Conservation (phyloP, 2,329 filamentous ascomycete genomes). For the Calonectria pteridis region DNA sequence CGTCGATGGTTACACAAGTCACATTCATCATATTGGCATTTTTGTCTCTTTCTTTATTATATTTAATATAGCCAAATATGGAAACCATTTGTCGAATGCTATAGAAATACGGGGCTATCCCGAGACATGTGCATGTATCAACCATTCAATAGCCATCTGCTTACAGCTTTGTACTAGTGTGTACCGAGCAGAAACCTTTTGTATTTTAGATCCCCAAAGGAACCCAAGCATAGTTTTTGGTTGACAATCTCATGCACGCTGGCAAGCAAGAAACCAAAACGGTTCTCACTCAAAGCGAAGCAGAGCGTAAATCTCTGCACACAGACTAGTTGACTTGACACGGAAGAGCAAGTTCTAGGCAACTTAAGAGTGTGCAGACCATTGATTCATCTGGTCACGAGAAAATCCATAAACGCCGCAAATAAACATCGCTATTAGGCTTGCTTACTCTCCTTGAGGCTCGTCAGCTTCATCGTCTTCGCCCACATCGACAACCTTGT, state of each 20-base stretch:
- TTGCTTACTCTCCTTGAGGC: conserved; percentile 46
- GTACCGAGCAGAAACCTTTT: conserved; percentile 53
- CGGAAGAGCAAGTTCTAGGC: conserved; percentile 79
- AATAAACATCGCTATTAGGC: conserved; percentile 42
- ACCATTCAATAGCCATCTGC: conserved; percentile 43
- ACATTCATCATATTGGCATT: not conserved
- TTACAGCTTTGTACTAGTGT: conserved; percentile 44
- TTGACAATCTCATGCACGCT: conserved; percentile 50
- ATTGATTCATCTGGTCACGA: conserved; percentile 22
- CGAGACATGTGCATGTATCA: conserved; percentile 47
- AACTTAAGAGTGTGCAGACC: conserved; percentile 96
- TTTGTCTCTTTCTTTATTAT: not conserved
- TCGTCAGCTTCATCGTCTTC: conserved; percentile 61
- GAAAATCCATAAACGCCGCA: not conserved
- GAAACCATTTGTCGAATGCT: not conserved
- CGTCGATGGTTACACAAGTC: not conserved
- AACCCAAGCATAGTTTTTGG: conserved; percentile 39
- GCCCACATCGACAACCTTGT: conserved; percentile 86
- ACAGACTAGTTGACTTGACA: conserved; percentile 97
- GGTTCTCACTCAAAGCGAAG: conserved; percentile 57
- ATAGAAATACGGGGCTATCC: not conserved
- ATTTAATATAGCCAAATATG: not conserved
- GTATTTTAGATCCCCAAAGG: conserved; percentile 46
- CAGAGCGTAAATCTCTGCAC: conserved; percentile 82
- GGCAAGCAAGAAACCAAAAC: conserved; percentile 62